Percentiles rank a stretch among this genome's conserved stretches.
Evolutionary conservation across 1,284 basidiomycete genomes (phyloP).

Genomic region (Amylostereum areolatum): DNA sequence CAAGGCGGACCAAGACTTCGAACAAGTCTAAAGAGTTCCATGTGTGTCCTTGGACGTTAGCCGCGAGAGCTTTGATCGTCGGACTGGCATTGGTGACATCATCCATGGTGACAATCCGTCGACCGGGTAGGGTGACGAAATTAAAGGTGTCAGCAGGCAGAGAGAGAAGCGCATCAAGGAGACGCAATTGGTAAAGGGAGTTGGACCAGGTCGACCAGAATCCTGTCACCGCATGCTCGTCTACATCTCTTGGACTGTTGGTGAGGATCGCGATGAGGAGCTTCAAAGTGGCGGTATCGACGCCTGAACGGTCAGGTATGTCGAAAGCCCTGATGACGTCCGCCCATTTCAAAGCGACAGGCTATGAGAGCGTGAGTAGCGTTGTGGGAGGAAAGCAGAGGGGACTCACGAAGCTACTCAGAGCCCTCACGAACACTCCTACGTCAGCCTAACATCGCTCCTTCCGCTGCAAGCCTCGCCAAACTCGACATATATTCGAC

Average conservation of each 20-base stretch:
- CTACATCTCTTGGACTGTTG: slow-evolving; percentile 63
- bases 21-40: slow-evolving; percentile 96
- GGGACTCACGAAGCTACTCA: slow-evolving; percentile 59
- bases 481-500: slow-evolving; percentile 64
- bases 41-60: slow-evolving; percentile 82
- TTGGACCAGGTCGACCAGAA: slow-evolving; percentile 86
- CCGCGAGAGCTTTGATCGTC: slow-evolving; percentile 81
- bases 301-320: slow-evolving; percentile 68
- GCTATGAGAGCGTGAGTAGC: slow-evolving; percentile 10
- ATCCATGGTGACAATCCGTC: slow-evolving; percentile 78
- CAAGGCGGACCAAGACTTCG: slow-evolving; percentile 77
- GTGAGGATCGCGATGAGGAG: slow-evolving; percentile 75
- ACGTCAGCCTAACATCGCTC: slow-evolving; percentile 69
- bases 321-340: slow-evolving; percentile 76
- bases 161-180: slow-evolving; percentile 84
- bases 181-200: slow-evolving; percentile 78
- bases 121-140: slow-evolving; percentile 79
- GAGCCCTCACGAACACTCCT: slow-evolving; percentile 65
- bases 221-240: slow-evolving; percentile 71
- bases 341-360: slow-evolving; percentile 62
- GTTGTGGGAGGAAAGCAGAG: slow-evolving; percentile 3
- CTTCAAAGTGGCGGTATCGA: slow-evolving; percentile 79
- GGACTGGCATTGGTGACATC: slow-evolving; percentile 79
- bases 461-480: slow-evolving; percentile 64
- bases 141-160: slow-evolving; percentile 88